phyloP scores from a whole-genome alignment of 257 asterid species.

The Jacaranda mimosifolia region DNA sequence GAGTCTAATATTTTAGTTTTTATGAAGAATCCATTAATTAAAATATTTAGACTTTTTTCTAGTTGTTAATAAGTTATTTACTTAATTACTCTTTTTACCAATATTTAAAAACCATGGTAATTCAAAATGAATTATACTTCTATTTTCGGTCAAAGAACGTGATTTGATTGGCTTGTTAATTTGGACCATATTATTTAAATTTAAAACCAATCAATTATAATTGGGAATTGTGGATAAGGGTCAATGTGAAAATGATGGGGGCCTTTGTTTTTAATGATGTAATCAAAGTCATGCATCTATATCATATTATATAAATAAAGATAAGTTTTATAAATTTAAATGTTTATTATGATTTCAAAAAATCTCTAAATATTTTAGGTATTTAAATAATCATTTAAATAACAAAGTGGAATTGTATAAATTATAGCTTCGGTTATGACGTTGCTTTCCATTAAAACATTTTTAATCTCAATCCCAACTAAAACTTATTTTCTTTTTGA shows the following conservation, averaged over 20 bases:
- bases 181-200: neutral
- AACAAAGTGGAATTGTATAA: neutral
- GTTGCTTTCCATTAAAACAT: slow-evolving; percentile 27
- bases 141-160: neutral
- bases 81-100: neutral
- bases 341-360: neutral
- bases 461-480: slow-evolving; percentile 10
- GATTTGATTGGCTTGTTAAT: neutral
- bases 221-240: neutral
- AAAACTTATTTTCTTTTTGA: neutral
- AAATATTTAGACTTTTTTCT: neutral
- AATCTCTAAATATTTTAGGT: neutral
- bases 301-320: neutral
- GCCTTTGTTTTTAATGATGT: neutral
- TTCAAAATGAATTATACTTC: neutral
- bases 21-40: neutral
- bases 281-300: neutral
- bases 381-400: neutral
- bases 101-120: neutral
- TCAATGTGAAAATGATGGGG: neutral
- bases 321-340: neutral
- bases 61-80: neutral
- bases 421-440: slow-evolving; percentile 19
- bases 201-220: neutral
- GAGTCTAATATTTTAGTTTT: too few relatives aligned